Base-by-base conservation (phyloP, 1,284 basidiomycete genomes). In the Cryptococcus sp. region DNA sequence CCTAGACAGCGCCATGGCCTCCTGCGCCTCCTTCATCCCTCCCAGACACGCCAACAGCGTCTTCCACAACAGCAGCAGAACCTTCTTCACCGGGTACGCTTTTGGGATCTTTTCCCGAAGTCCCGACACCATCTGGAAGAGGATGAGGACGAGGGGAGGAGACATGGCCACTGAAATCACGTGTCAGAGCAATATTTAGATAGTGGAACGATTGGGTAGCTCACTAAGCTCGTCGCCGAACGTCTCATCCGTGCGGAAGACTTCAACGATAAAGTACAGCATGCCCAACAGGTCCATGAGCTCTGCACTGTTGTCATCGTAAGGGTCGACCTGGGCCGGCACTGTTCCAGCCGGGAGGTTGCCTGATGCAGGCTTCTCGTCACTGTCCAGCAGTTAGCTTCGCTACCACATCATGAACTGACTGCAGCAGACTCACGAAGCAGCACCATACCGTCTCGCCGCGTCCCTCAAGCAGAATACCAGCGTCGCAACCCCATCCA, bases 21-120 rank as follows among this genome's bases (percentile, higher is more conserved):
- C 84, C 8, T 81, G 80, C 28, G 92, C 83, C 65, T 98, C 95
- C 57, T 87, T 84, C 63, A 94, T 83, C 3, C 96, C 96, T 35
- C 96, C 96, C 65, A 94, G 87, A 72, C 91, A 95, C 35, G 90
- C 87, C 37, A 99, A 80, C 33, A 98, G 79, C 0, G 90, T 87
- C 77, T 98, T 99, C 96, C 96, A 99, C 1, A 97, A 80, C 1
- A 98, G 84, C n/a, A 98, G 83, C 16, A 98, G 83, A 3, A 98
- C 91, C 83, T 96, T 96, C 79, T 96, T 97, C 63, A 95, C 89
- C 0, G 94, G 93, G 75, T 96, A 97, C 1, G 92, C 92, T 71
- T 91, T 94, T 4, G 92, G 89, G 68, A 88, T 90, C 79, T 92
- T 93, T 71, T 99, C 96, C 62, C 92, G 87, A 50, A 98, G 79